Conservation (phyloP, 305 asterid species). For the Lippia alba region DNA sequence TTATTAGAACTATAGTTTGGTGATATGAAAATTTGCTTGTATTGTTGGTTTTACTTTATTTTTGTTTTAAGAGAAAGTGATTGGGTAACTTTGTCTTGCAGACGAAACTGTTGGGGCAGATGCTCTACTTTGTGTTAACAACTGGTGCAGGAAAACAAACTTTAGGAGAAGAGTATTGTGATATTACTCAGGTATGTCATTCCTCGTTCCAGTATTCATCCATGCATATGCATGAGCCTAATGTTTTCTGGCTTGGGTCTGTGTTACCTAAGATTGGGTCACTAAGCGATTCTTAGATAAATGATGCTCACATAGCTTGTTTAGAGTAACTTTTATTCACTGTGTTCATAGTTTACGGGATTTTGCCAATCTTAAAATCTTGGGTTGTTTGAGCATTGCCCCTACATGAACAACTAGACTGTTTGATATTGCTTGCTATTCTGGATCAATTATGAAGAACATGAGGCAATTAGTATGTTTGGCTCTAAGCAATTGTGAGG, state of each 20-base stretch:
- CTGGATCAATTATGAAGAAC: conserved; percentile 14
- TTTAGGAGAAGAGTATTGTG: conserved; percentile 97
- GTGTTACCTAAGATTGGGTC: background rate
- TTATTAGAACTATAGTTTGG: background rate
- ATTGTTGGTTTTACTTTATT: conserved; percentile 1
- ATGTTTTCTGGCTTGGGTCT: conserved; percentile 16
- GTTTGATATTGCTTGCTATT: background rate
- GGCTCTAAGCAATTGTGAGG: conserved; percentile 1
- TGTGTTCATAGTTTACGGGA: conserved; percentile 14
- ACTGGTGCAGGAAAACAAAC: conserved; percentile 98
- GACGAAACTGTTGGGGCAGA: conserved; percentile 97
- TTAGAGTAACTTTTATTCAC: conserved; percentile 14
- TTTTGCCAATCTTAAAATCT: conserved; percentile 21
- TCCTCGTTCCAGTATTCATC: conserved; percentile 7
- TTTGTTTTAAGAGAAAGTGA: conserved; percentile 4
- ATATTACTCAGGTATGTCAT: conserved; percentile 78
- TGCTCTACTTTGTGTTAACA: conserved; percentile 88
- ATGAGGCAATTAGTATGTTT: conserved; percentile 11
- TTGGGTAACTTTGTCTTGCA: conserved; percentile 38
- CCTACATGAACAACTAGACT: conserved; percentile 6
- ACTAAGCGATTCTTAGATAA: background rate
- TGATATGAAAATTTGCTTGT: background rate
- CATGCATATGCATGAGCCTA: conserved; percentile 15
- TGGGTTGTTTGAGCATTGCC: conserved; percentile 12
- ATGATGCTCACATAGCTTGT: conserved; percentile 12